phyloP scores from a whole-genome alignment of 257 asterid genomes.

The Scutellaria baicalensis region DNA sequence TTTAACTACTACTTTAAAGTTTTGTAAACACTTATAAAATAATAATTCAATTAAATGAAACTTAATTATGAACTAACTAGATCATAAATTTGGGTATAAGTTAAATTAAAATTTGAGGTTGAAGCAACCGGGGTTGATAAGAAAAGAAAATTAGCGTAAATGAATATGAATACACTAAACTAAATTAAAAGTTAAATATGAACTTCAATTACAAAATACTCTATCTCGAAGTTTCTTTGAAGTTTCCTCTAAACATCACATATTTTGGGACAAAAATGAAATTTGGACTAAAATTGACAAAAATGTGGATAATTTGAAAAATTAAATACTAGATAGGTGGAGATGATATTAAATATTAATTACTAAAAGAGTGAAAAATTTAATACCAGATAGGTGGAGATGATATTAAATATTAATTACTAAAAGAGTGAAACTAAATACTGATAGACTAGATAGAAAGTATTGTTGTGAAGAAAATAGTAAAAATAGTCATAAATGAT shows the following conservation, averaged over 20 bases:
- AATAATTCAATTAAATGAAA: not conserved
- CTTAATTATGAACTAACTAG: not conserved
- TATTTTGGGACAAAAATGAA: not conserved
- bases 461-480: not conserved
- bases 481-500: not conserved
- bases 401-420: not conserved
- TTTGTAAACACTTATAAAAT: not conserved
- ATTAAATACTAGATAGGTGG: not conserved
- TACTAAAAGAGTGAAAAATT: not conserved
- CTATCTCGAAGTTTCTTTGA: not conserved
- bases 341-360: not conserved
- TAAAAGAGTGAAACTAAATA: not conserved
- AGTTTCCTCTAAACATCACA: not conserved
- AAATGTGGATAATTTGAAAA: not conserved
- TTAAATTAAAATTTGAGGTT: not conserved
- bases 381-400: not conserved
- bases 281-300: not conserved
- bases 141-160: not conserved
- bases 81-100: not conserved
- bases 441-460: not conserved
- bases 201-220: not conserved
- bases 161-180: not conserved
- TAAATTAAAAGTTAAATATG: not conserved
- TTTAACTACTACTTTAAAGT: not conserved
- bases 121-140: not conserved